Percentiles rank a stretch among this genome's conserved stretches.
Conservation (phyloP, 2,329 filamentous ascomycete species). For the Cladosporium sphaerospermum region DNA sequence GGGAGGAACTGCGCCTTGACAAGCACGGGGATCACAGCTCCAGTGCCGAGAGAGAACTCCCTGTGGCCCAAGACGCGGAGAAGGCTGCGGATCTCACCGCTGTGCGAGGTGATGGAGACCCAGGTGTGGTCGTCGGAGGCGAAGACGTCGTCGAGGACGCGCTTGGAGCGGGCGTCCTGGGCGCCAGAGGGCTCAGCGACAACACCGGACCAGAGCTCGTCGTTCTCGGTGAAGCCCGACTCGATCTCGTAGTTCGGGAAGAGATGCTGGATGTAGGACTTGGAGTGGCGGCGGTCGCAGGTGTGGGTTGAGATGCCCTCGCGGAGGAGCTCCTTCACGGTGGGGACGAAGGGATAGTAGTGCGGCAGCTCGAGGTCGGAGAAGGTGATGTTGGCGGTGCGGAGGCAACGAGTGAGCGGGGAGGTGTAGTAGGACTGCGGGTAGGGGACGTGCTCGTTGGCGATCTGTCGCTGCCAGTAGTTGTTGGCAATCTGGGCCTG, state of each 20-base stretch:
- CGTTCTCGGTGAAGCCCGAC: conserved; percentile 52
- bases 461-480: conserved; percentile 55
- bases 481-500: conserved; percentile 55
- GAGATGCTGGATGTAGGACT: conserved; percentile 46
- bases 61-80: conserved; percentile 55
- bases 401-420: conserved; percentile 56
- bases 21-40: conserved; percentile 61
- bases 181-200: conserved; percentile 46
- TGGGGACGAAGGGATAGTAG: conserved; percentile 49
- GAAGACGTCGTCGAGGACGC: conserved; percentile 54
- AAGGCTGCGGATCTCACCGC: conserved; percentile 49
- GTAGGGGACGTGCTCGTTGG: conserved; percentile 50
- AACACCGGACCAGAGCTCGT: conserved; percentile 48
- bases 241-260: conserved; percentile 55
- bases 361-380: conserved; percentile 47
- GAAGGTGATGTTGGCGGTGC: conserved; percentile 60
- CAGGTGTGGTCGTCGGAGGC: conserved; percentile 47
- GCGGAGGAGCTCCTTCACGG: conserved; percentile 59
- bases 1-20: conserved; percentile 51
- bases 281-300: conserved; percentile 57
- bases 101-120: conserved; percentile 56
- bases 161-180: conserved; percentile 47
- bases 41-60: conserved; percentile 58
- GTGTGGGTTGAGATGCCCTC: conserved; percentile 63
- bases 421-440: conserved; percentile 62